Evolutionary conservation across 805 yeast genomes (phyloP).

Genomic region (Wickerhamiella kurtzmanii): DNA sequence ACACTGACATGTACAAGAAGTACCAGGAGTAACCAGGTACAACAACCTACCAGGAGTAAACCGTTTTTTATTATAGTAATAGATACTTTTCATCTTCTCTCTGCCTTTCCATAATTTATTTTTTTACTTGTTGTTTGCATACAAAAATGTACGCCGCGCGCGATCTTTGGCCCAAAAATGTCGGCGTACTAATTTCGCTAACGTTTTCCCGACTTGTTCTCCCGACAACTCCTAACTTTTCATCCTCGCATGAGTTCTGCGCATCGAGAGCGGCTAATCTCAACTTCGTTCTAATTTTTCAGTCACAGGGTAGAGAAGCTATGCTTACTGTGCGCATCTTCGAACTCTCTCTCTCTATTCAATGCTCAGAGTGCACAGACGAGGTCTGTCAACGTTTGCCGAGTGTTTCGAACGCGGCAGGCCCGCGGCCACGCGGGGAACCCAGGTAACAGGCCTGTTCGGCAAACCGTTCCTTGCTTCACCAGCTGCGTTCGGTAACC

Average conservation of each 20-base stretch:
- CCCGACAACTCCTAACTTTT: no score
- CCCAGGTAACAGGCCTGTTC: conserved; percentile 44
- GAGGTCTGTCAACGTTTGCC: neutral
- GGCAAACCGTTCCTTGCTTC: conserved; percentile 53
- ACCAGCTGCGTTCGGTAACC: conserved; percentile 58
- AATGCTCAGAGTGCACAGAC: neutral
- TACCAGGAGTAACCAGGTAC: conserved; percentile 10
- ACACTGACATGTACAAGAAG: conserved; percentile 61
- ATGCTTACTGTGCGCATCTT: no score
- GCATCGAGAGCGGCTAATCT: no score
- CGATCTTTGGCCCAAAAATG: no score
- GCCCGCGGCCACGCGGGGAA: neutral
- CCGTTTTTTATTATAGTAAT: neutral
- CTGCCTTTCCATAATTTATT: no score
- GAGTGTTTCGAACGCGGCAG: conserved; percentile 11
- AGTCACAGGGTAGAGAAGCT: no score
- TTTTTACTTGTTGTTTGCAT: neutral
- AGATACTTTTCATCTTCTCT: neutral
- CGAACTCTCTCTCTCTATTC: neutral
- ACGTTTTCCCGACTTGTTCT: no score
- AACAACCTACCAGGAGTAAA: conserved; percentile 9
- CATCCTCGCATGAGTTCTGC: no score
- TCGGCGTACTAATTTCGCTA: no score
- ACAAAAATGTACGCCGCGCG: no score
- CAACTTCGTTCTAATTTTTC: no score